Base-by-base conservation (phyloP, 495 filamentous ascomycete genomes). In the Thermochaetoides thermophila region DNA sequence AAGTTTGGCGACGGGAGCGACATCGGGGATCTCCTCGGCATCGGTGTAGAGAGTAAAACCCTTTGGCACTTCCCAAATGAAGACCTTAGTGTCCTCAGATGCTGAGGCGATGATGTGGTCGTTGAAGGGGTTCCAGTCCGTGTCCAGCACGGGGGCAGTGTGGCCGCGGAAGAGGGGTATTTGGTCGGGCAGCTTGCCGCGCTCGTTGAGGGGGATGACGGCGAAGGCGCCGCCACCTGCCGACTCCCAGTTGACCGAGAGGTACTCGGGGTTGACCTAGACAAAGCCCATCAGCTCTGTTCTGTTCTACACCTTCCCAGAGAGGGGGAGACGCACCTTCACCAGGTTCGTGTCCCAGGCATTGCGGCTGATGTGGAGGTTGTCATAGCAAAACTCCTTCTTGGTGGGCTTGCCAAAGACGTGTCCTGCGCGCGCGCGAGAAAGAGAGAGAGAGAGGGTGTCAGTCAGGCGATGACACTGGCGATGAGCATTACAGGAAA, bases 261-360 rank as follows among this genome's bases (percentile, higher is more conserved):
- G 69, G 50, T 91, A 94, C 50, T 84, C 73, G n/a, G 89, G 85
- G 50, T 97, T 97, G 39, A 74, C 86, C 84, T 93, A 34, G 36
- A 16, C 29, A 8, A 20, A 14, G 13, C 31, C 22, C 7, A 4
- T 22, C 21, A n/a, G n/a, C n/a, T n/a, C n/a, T n/a, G 21, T 24
- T 6, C 21, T 24, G 21, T 6, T 24, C 6, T 24, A 24, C 11
- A 24, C n/a, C n/a, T n/a, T n/a, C n/a, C n/a, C n/a, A n/a, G n/a
- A n/a, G 6, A 24, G 11, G 21, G 21, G 27, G 21, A 15, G 20
- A 26, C 12, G 16, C 29, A 89, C 86, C 72, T 96, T 96, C 59
- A 96, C 68, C 33, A 97, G 68, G 60, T 97, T 97, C 55, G 83
- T 94, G 59, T 97, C 89, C 87, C 89, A 97, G 33, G 91, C 87